These are phyloP conservation scores for Trichosporon inkin DNA, from an alignment of 1,284 basidiomycete genomes.

Conservation along the genomic window DNA sequence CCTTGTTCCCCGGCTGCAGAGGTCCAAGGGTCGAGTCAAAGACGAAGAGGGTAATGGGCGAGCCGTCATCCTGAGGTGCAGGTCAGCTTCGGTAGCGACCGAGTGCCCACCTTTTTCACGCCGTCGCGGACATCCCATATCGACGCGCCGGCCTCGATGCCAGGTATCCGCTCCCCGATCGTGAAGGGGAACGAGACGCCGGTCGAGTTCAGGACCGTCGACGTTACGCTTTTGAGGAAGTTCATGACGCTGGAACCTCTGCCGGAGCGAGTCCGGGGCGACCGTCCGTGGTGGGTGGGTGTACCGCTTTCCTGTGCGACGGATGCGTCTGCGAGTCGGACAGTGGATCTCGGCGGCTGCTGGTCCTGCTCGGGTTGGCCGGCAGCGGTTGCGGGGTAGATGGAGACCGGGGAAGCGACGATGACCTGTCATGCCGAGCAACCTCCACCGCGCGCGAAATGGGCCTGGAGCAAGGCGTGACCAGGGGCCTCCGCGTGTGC, in stretches of 20 bases:
- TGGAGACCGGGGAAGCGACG: neutral
- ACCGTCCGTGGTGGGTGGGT: too few relatives aligned
- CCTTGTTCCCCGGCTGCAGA: constrained; percentile 45
- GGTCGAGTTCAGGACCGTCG: constrained; percentile 80
- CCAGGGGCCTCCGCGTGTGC: neutral
- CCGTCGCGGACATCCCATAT: constrained; percentile 86
- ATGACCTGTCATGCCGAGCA: neutral
- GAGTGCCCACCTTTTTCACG: constrained; percentile 67
- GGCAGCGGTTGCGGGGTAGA: constrained; percentile 6
- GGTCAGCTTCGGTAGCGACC: constrained; percentile 4
- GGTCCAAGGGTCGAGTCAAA: constrained; percentile 63
- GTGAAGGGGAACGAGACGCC: constrained; percentile 84
- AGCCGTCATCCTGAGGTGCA: constrained; percentile 71
- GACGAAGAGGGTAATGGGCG: constrained; percentile 78
- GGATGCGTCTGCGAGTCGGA: neutral
- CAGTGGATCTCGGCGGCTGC: neutral
- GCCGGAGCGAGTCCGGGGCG: too few relatives aligned
- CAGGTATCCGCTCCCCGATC: constrained; percentile 69
- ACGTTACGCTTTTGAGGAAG: constrained; percentile 51
- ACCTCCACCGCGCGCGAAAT: constrained; percentile 4
- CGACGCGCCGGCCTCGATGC: constrained; percentile 59
- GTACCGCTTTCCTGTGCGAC: too few relatives aligned
- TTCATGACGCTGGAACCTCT: constrained; percentile 39
- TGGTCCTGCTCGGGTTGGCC: neutral
- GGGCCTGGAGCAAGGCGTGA: neutral